Evolutionary conservation across 768 basidiomycete species (phyloP), one percentile per base, ranked within the genome.

Genomic region (Leccinum disarticulatum): DNA sequence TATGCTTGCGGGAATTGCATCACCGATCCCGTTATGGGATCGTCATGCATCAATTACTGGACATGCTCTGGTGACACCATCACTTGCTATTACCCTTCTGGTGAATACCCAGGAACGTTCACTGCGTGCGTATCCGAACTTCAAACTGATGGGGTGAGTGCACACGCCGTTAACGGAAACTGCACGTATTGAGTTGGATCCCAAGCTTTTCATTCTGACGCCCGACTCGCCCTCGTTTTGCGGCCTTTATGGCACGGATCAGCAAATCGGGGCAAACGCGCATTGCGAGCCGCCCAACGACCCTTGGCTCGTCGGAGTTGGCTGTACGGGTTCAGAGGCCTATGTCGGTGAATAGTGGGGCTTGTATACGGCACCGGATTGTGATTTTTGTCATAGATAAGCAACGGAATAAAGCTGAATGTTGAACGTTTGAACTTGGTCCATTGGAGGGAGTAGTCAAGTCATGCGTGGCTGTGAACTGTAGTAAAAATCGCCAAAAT

Each of bases 31-130:
- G 38, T 38, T 38, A 7, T 38, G 38, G 38, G 17, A 38, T 13
- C 38, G 25, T 57, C 35, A 25, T 58, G 57, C 46, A 57, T 60
- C n/a, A 19, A 60, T 53, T 58, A 27, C 6, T 60, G 59, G 59
- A 58, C 48, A 17, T 60, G 59, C 31, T 52, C 43, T 5, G 57
- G 43, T 19, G 14, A 13, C 17, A 58, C 50, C 3, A 52, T 60
- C 3, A 60, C 50, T 25, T 60, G 59, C 31, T 52, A 60, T 31
- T 60, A 60, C 2, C 57, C 59, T 5, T 60, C 57, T 25, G 31
- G 36, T 27, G 27, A 33, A 2, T 1, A 47, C 17, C 49, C 58
- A 2, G 58, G 58, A 7, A 60, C 36, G 11, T 59, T 15, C 6
- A 50, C 36, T 4, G 59, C 19, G 2, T 60, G 59, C 17, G 59